phyloP scores from a whole-genome alignment of 148 eudicot species.

The Silene uniflora region DNA sequence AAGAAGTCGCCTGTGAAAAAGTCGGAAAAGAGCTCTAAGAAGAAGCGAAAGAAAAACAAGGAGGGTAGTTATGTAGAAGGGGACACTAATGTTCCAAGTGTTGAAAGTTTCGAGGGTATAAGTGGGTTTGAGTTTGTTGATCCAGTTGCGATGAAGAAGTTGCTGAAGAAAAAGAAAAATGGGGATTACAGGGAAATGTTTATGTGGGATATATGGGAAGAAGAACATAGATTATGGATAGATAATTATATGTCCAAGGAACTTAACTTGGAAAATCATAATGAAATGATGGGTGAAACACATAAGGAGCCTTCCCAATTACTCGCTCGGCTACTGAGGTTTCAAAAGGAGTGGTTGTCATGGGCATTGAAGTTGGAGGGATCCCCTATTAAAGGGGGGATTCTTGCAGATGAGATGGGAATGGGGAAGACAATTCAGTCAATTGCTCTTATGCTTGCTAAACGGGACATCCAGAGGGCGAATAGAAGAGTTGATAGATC shows the following conservation, averaged over 20 bases:
- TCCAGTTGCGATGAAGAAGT: conserved; percentile 23
- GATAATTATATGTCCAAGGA: conserved; percentile 37
- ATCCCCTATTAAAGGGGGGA: conserved; percentile 69
- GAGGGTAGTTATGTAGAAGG: not conserved
- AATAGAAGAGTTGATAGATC: conserved; percentile 27
- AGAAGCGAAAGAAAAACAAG: not conserved
- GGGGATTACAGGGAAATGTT: conserved; percentile 31
- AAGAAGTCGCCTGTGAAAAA: conserved; percentile 5
- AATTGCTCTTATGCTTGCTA: conserved; percentile 89
- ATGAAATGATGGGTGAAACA: conserved; percentile 46
- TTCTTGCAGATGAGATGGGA: conserved; percentile 99
- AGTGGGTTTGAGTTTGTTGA: conserved; percentile 34
- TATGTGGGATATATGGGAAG: conserved; percentile 82
- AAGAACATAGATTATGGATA: conserved; percentile 65
- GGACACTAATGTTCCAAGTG: not conserved
- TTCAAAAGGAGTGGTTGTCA: conserved; percentile 94
- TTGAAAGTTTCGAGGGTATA: conserved; percentile 28
- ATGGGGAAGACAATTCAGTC: conserved; percentile 97
- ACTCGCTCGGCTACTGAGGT: conserved; percentile 65
- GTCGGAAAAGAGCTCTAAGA: conserved; percentile 2
- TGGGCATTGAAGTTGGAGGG: conserved; percentile 93
- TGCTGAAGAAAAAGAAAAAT: conserved; percentile 35
- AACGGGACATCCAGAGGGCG: conserved; percentile 46
- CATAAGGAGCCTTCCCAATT: conserved; percentile 60
- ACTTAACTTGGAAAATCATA: conserved; percentile 43